A percentile compares a stretch with the other conserved stretches of the same genome.
Conservation (phyloP, 495 filamentous ascomycete species). For the Symbiotaphrina buchneri region DNA sequence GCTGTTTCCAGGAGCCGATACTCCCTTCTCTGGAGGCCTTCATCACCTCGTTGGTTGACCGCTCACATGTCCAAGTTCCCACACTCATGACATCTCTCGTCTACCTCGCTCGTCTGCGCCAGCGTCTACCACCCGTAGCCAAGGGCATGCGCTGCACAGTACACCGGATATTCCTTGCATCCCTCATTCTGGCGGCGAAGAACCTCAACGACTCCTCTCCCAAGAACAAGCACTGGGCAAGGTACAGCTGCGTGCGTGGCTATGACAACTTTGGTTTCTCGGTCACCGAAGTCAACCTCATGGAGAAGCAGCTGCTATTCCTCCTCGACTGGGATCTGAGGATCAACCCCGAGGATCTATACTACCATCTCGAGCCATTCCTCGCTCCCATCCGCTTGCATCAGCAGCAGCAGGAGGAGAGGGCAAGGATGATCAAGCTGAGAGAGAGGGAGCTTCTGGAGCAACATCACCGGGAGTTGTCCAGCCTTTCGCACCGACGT, state of each 20-base stretch:
- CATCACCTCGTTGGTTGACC: conserved; percentile 72
- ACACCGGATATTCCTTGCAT: conserved; percentile 70
- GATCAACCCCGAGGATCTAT: conserved; percentile 61
- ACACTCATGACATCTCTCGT: conserved; percentile 93
- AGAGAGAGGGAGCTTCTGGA: conserved; percentile 20
- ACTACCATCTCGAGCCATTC: conserved; percentile 72
- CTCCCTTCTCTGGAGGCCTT: conserved; percentile 73
- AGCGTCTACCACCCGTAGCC: conserved; percentile 73
- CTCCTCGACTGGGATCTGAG: conserved; percentile 28
- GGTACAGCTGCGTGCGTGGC: conserved; percentile 58
- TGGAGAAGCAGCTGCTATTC: conserved; percentile 7
- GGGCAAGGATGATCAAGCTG: background rate
- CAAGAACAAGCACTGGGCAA: conserved; percentile 99
- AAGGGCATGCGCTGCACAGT: conserved; percentile 96
- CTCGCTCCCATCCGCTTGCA: conserved; percentile 52
- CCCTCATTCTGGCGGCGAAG: conserved; percentile 57
- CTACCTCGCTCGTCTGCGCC: conserved; percentile 67
- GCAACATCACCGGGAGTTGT: conserved; percentile 3
- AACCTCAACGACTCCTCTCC: conserved; percentile 79
- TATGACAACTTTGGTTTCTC: conserved; percentile 76
- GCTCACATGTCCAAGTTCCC: conserved; percentile 89
- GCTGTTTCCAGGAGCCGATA: conserved; percentile 16
- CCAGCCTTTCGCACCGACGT: conserved; percentile 1
- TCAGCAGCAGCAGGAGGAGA: conserved; percentile 7
- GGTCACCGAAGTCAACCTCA: conserved; percentile 63